Evolutionary conservation across 306 rosid genomes (phyloP), one percentile per base, ranked within the genome.

Genomic region (Glycine tomentella): DNA sequence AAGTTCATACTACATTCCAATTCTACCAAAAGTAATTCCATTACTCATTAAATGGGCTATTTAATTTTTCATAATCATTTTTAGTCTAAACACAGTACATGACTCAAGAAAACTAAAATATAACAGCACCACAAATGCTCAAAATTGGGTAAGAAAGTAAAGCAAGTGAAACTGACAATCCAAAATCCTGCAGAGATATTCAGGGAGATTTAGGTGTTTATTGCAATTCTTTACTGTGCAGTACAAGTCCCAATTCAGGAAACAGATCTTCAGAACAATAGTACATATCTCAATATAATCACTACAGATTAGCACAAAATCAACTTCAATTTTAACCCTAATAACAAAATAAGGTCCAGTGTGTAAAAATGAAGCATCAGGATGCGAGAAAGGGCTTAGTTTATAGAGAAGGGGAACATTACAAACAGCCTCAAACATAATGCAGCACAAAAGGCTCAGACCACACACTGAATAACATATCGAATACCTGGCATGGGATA

Each of bases 401-500:
- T 77, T 74, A 63, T 33, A 48, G 38, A 51, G 57, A 81, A 72
- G 48, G 10, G 12, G 1, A 9, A 3, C 59, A 51, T 38, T 17
- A 51, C 25, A 61, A 44, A 82, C 66, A 42, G 33, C 82, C 55
- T 62, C 66, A 64, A 20, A 78, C 66, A 61, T 56, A 49, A 65
- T 45, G 55, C 13, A 12, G 31, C 38, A 64, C 25, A 44, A 72
- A 67, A 72, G 72, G 68, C 38, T 57, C 7, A 63, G 51, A 80
- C 3, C 42, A 83, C 50, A 78, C 51, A 79, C 0, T 34, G 40
- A 25, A 46, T 48, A 79, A n/a, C 17, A 75, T 56, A 44, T 57
- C 14, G 55, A 52, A 74, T 82, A 90, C 99, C 97, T 95, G 99
- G 81, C 99, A 95, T 72, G 99, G 99, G 81, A 95, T 95, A 75